phyloP scores from a whole-genome alignment of 495 filamentous ascomycete species.

The Pyrenopolyporus hunteri region DNA sequence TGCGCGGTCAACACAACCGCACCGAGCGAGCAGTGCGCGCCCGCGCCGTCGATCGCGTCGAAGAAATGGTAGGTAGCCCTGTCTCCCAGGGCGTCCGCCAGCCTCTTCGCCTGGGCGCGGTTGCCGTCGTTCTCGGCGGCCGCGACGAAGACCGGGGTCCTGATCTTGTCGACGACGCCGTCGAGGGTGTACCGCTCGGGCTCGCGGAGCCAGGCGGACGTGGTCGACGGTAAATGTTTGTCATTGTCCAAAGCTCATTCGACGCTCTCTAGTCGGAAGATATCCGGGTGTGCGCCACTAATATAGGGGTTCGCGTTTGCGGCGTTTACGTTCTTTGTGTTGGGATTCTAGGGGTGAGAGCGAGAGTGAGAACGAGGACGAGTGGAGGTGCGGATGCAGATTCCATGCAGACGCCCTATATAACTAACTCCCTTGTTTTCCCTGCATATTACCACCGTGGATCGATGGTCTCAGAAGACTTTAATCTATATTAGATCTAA shows the following conservation, averaged over 20 bases:
- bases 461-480: neutral
- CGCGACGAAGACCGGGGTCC: slow-evolving; percentile 45
- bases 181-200: slow-evolving; percentile 38
- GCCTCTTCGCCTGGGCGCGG: slow-evolving; percentile 41
- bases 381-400: no score
- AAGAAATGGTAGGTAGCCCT: slow-evolving; percentile 40
- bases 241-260: no score
- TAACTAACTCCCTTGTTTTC: no score
- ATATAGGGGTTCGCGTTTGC: no score
- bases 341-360: neutral
- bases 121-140: slow-evolving; percentile 47
- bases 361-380: slow-evolving; percentile 12
- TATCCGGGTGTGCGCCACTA: no score
- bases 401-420: no score
- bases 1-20: slow-evolving; percentile 26
- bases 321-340: no score
- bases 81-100: slow-evolving; percentile 44
- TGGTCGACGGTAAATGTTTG: no score
- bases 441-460: no score
- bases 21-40: slow-evolving; percentile 40
- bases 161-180: slow-evolving; percentile 39
- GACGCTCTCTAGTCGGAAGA: no score
- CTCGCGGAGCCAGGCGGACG: slow-evolving; percentile 40
- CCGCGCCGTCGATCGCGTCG: slow-evolving; percentile 37
- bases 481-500: no score